Evolutionary conservation across 2,329 filamentous ascomycete species (phyloP).

Genomic region (Pseudogymnoascus destructans): DNA sequence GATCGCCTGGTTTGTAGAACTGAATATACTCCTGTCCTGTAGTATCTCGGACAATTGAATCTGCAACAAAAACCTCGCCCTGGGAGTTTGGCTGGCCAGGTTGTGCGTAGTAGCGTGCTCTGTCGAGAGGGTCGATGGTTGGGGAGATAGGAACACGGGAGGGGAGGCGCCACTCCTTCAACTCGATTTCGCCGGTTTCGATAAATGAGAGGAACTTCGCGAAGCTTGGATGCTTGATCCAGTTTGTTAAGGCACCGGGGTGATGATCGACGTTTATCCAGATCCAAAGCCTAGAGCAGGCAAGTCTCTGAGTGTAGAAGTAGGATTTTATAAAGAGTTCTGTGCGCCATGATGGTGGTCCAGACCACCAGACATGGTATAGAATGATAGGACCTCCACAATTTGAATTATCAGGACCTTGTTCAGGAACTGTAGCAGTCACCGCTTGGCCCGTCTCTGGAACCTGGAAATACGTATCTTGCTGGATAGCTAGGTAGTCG

Average conservation of each 20-base stretch:
- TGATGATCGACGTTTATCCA: not conserved
- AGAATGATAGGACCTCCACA: not conserved
- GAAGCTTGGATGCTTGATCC: not conserved
- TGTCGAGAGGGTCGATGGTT: not conserved
- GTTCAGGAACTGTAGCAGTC: not conserved
- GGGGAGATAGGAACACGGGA: not conserved
- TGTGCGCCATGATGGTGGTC: not conserved
- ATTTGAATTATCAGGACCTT: not conserved
- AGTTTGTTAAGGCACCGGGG: not conserved
- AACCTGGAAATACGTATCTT: not conserved
- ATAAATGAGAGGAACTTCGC: conserved; percentile 2
- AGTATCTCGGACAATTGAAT: not conserved
- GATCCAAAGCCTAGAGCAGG: conserved; percentile 1
- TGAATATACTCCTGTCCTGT: not conserved
- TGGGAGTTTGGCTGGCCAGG: not conserved
- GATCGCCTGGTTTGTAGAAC: not conserved
- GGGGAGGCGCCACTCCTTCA: not conserved
- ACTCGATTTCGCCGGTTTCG: not conserved
- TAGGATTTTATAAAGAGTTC: conserved; percentile 4
- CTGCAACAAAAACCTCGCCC: conserved; percentile 1
- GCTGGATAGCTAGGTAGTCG: not conserved
- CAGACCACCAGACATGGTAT: conserved; percentile 5
- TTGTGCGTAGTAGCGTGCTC: not conserved
- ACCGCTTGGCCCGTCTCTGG: not conserved
- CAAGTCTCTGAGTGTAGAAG: not conserved